Conservation (phyloP, 139 green algal species). For the Chlamydomonas incerta region DNA sequence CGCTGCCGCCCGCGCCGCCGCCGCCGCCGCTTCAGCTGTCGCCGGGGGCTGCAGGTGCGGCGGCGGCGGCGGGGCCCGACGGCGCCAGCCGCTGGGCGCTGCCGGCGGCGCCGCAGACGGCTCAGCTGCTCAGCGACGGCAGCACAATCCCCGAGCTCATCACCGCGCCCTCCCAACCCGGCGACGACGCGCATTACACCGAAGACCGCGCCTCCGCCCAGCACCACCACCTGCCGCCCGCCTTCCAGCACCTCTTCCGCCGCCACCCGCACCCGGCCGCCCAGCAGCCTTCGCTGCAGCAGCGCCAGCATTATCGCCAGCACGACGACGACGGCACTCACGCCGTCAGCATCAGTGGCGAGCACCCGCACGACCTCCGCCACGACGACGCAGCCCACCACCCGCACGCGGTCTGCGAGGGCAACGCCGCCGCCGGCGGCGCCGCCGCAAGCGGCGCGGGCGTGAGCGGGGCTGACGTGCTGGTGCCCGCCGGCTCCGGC, state of each 20-base stretch:
- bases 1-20: constrained; percentile 4
- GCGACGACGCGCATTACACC: too few species aligned
- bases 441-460: not conserved
- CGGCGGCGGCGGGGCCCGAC: not conserved
- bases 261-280: too few species aligned
- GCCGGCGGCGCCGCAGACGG: not conserved
- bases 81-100: not conserved
- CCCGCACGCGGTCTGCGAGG: constrained; percentile 6
- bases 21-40: constrained; percentile 8
- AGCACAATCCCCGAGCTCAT: not conserved
- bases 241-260: too few species aligned
- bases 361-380: not conserved
- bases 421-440: not conserved
- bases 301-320: not conserved
- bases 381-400: not conserved
- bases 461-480: not conserved
- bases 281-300: too few species aligned
- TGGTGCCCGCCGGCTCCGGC: not conserved
- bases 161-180: too few species aligned
- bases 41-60: not conserved
- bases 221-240: too few species aligned
- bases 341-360: not conserved
- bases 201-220: too few species aligned
- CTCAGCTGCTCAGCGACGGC: too few species aligned
- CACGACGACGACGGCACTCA: not conserved